These are phyloP conservation scores for Verbena officinalis DNA, from an alignment of 257 asterid species.

Conservation along the genomic window DNA sequence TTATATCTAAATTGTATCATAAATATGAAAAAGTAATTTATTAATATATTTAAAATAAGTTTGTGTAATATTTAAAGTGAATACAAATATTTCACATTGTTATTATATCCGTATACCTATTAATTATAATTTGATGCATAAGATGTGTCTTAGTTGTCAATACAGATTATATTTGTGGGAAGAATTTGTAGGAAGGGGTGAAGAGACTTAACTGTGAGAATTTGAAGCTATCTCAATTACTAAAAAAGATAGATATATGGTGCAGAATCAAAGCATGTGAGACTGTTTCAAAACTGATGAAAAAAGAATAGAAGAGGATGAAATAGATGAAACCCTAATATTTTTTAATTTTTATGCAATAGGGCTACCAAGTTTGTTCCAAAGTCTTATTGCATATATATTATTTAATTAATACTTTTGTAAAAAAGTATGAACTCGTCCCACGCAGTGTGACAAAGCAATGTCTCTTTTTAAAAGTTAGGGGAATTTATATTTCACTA, in stretches of 20 bases:
- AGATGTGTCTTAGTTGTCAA: no score
- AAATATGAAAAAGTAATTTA: no score
- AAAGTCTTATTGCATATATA: constrained; percentile 1
- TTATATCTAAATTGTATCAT: no score
- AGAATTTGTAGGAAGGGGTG: no score
- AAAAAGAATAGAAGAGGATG: background rate
- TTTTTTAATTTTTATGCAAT: background rate
- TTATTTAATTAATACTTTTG: background rate
- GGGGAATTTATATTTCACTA: no score
- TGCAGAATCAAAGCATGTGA: constrained; percentile 37
- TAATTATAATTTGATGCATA: no score
- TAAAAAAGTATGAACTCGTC: background rate
- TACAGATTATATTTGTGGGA: no score
- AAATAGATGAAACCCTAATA: constrained; percentile 16
- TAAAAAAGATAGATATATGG: constrained; percentile 21
- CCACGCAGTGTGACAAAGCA: constrained; percentile 38
- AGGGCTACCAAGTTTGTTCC: constrained; percentile 16
- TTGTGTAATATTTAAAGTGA: no score
- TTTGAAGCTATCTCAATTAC: constrained; percentile 5
- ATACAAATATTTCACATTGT: no score
- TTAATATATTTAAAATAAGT: no score
- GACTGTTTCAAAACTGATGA: constrained; percentile 11
- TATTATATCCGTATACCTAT: no score
- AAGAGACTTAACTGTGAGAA: no score
- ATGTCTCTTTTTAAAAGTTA: constrained; percentile 30